phyloP scores from a whole-genome alignment of 2,329 filamentous ascomycete genomes.

The Bimuria novae-zelandiae region DNA sequence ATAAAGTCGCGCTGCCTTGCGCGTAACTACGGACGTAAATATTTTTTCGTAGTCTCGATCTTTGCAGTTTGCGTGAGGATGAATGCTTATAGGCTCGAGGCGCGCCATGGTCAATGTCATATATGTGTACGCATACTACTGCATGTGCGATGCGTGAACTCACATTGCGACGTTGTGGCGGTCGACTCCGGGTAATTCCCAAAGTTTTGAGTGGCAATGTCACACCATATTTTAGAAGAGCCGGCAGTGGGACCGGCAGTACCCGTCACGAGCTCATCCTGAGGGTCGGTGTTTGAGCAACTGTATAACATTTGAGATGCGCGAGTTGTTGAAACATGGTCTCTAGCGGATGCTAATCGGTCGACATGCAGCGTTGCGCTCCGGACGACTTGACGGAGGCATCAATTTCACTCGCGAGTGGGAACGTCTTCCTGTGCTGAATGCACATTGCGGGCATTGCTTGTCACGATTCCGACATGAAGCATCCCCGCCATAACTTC shows the following conservation, averaged over 20 bases:
- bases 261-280: not conserved
- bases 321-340: not conserved
- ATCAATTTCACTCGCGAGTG: not conserved
- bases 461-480: not conserved
- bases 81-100: not conserved
- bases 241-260: not conserved
- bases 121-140: slow-evolving; percentile 1
- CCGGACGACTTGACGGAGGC: not conserved
- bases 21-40: too few relatives aligned
- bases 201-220: not conserved
- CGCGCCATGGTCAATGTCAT: not conserved
- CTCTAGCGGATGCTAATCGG: not conserved
- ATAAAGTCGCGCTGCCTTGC: too few relatives aligned
- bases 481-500: not conserved
- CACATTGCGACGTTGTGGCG: not conserved
- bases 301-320: not conserved
- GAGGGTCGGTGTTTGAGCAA: not conserved
- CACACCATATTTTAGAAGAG: not conserved
- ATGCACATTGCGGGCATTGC: not conserved
- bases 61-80: not conserved
- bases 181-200: too few relatives aligned
- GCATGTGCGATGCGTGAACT: not conserved
- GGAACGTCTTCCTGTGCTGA: not conserved
- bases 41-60: slow-evolving; percentile 1
- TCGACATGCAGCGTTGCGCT: not conserved